Base-by-base conservation (phyloP, 257 asterid genomes). In the Gentiana macrophylla region DNA sequence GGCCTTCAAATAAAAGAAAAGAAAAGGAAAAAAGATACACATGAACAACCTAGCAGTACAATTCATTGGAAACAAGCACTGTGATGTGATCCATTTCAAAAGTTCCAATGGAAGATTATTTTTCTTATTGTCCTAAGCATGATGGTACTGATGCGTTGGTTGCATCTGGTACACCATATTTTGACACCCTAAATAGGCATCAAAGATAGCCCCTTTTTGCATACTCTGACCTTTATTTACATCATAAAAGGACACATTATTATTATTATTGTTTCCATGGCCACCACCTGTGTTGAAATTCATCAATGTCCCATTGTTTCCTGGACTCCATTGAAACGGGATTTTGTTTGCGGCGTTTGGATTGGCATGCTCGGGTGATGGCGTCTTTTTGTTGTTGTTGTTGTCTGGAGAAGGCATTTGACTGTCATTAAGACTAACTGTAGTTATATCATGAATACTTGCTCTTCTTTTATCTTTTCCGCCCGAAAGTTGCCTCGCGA, bases 401-500 rank as follows among this genome's bases (percentile, higher is more conserved):
- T 54, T 59, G 2, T 87, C 96, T 0, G 84, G 77, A 9, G 90
- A 80, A 44, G 81, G 67, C 35, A 67, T 64, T 56, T 72, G 86
- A 52, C 57, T 60, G 11, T 91, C 92, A 33, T 54, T 69, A 48
- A 92, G 77, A 70, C 73, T 83, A 37, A 80, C 87, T 0, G 94
- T 92, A 1, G 98, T 92, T 52, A 88, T 92, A 49, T 92, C 98
- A 15, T 92, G 98, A 70, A 92, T 92, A 73, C 97, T 92, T 0
- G 98, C 97, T 43, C 98, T 76, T 68, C 94, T 77, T 70, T 88
- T 88, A 51, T 92, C 98, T 66, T 88, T 92, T 2, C 97, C 90
- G 0, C 95, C 94, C 0, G 97, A 83, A 35, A 81, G 90, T 47
- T 88, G 98, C 64, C 98, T 70, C 47, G 88, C 88, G 77, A 85